Evolutionary conservation across 2,329 filamentous ascomycete genomes (phyloP).

Genomic region (Colletotrichum euphorbiae): DNA sequence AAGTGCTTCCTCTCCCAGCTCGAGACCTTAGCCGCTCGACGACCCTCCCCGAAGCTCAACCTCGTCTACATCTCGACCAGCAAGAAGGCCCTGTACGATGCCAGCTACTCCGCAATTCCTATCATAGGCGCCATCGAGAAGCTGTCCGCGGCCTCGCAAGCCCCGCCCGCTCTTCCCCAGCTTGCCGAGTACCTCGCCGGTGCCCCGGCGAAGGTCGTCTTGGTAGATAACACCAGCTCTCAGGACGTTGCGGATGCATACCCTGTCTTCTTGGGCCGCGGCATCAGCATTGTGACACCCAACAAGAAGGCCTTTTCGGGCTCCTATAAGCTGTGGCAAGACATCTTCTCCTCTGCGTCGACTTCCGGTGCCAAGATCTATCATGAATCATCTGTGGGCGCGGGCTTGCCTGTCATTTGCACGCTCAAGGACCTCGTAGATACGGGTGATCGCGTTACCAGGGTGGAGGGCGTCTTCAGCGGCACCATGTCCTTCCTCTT

Average conservation of each 20-base stretch:
- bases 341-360: constrained; percentile 82
- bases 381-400: constrained; percentile 95
- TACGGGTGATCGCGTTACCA: constrained; percentile 90
- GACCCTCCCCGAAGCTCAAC: constrained; percentile 75
- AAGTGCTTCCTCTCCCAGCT: constrained; percentile 91
- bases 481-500: constrained; percentile 99
- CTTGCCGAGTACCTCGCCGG: constrained; percentile 82
- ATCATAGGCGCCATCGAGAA: constrained; percentile 71
- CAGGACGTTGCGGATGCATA: constrained; percentile 87
- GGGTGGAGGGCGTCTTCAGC: constrained; percentile 97
- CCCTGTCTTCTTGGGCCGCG: constrained; percentile 81
- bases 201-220: constrained; percentile 81
- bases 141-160: constrained; percentile 72
- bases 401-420: constrained; percentile 91
- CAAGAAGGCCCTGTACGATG: constrained; percentile 82
- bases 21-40: constrained; percentile 72
- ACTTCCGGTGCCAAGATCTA: constrained; percentile 84
- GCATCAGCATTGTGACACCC: constrained; percentile 92
- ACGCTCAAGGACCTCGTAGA: constrained; percentile 94
- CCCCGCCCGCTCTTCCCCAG: constrained; percentile 75
- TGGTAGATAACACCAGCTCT: constrained; percentile 97
- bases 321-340: constrained; percentile 82
- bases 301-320: constrained; percentile 99
- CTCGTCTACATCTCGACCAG: constrained; percentile 89
- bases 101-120: constrained; percentile 76